Evolutionary conservation across 495 filamentous ascomycete species (phyloP).

Genomic region (Penicillium longicatenatum): DNA sequence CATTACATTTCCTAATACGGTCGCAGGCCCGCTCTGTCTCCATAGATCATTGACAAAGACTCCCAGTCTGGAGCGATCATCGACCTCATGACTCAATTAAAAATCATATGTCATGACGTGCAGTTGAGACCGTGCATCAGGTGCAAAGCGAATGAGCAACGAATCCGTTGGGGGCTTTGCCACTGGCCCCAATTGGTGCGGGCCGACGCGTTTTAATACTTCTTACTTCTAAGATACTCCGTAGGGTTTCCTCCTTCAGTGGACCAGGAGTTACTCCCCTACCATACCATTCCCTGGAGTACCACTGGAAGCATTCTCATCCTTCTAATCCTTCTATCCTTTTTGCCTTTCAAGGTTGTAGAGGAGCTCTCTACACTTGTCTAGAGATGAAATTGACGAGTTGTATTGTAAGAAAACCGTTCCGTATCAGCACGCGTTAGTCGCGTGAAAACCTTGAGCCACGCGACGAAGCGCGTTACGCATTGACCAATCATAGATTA

Average conservation of each 20-base stretch:
- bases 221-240: neutral
- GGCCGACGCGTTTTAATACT: conserved; percentile 4
- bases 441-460: neutral
- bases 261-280: neutral
- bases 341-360: neutral
- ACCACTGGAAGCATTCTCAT: neutral
- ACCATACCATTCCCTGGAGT: conserved; percentile 4
- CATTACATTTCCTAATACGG: conserved; percentile 26
- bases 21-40: conserved; percentile 9
- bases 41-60: neutral
- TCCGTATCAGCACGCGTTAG: neutral
- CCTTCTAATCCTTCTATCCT: neutral
- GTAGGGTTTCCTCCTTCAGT: neutral
- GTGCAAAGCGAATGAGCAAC: neutral
- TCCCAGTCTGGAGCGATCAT: neutral
- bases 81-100: neutral
- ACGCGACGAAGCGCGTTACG: neutral
- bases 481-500: neutral
- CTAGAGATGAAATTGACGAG: neutral
- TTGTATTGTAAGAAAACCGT: neutral
- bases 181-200: conserved; percentile 1
- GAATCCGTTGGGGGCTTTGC: neutral
- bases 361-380: neutral
- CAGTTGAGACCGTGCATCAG: conserved; percentile 2
- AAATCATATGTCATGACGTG: neutral